These are phyloP conservation scores for Fusarium torreyae DNA, from an alignment of 2,329 filamentous ascomycete species.

Conservation along the genomic window DNA sequence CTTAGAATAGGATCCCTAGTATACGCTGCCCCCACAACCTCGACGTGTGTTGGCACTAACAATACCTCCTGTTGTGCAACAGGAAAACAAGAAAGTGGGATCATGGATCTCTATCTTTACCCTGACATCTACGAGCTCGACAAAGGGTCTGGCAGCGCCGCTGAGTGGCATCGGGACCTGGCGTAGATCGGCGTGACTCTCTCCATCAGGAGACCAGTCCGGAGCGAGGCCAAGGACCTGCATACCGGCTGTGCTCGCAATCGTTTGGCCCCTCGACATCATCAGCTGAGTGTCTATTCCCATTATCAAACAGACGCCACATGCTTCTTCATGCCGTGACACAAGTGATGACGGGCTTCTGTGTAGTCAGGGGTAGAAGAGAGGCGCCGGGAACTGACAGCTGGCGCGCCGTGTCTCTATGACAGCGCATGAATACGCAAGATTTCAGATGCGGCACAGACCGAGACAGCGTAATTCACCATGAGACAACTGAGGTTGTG, in stretches of 20 bases:
- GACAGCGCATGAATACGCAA: conserved; percentile 38
- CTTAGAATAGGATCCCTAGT: conserved; percentile 38
- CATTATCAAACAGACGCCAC: conserved; percentile 30
- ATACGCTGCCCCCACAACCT: conserved; percentile 34
- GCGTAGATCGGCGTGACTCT: conserved; percentile 17
- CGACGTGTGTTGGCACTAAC: conserved; percentile 37
- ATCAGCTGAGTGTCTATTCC: conserved; percentile 41
- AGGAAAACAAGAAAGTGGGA: conserved; percentile 32
- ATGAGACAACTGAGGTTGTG: conserved; percentile 30
- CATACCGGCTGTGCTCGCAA: conserved; percentile 38
- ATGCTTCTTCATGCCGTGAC: conserved; percentile 29
- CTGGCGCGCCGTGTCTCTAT: conserved; percentile 26
- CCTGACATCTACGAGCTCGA: conserved; percentile 4
- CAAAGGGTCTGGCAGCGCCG: conserved; percentile 16
- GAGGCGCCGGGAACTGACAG: conserved; percentile 44
- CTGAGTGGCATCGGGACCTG: conserved; percentile 29
- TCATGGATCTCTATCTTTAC: conserved; percentile 15
- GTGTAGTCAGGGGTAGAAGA: conserved; percentile 28
- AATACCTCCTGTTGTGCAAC: conserved; percentile 47
- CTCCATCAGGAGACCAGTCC: conserved; percentile 12
- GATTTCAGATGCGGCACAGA: conserved; percentile 47
- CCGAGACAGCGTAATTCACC: conserved; percentile 43
- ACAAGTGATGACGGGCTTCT: conserved; percentile 38
- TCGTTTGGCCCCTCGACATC: conserved; percentile 34
- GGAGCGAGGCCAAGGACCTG: conserved; percentile 3